Evolutionary conservation across 2,329 filamentous ascomycete species (phyloP), one percentile per base, ranked within the genome.

Genomic region (Fusarium lyarnte): DNA sequence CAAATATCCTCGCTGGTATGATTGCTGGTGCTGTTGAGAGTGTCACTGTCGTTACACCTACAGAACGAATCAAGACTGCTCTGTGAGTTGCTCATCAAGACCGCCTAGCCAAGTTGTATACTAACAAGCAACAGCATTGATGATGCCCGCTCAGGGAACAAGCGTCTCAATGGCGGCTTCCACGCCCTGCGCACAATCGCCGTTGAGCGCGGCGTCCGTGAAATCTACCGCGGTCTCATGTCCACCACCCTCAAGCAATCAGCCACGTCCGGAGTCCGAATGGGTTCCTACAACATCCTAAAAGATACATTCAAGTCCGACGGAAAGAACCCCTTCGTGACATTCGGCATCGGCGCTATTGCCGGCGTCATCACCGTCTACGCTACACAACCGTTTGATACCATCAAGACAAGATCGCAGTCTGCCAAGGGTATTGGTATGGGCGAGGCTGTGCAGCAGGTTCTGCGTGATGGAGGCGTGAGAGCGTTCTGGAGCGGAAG

Each of bases 1-100:
- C 87, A 5, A 90, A 88, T 42, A 84, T 92, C n/a, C 76, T 88
- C 0, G 90, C 90, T 9, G 91, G 91, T 13, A 91, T 92, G 88
- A 81, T 84, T 3, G 88, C 89, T 0, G 91, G 91, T 0, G 85
- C 89, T 1, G 85, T 90, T 1, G 90, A 90, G 23, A 89, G 86
- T 60, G 83, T 90, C 0, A 85, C 87, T n/a, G 90, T 89, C 3
- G 90, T 93, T 2, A 93, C 90, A 5, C 91, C 91, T 0, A 91
- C 89, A 0, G 91, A 93, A 75, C 84, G 90, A 21, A 88, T 93
- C 76, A 93, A 92, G 78, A 93, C 91, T 3, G 90, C 90, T 0
- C 77, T 92, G 74, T 78, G 82, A 58, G 79, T 12, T 11, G 0
- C 16, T 11, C n/a, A 4, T 17, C 33, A 35, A 17, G 33, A 35